Conservation (phyloP, 164 flowering plant species). For the Tetrastigma voinierianum region DNA sequence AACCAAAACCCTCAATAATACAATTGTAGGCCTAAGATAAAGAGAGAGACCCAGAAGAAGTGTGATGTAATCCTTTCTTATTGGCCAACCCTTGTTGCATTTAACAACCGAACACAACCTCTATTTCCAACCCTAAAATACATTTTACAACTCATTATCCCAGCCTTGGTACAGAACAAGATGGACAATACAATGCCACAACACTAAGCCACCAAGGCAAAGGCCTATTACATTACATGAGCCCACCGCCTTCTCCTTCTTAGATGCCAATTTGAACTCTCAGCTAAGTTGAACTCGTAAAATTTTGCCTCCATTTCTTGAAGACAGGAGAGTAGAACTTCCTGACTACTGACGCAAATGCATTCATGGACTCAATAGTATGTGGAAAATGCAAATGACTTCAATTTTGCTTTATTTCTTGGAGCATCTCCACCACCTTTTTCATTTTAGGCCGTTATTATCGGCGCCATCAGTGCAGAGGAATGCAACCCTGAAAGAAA, state of each 20-base stretch:
- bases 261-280: neutral
- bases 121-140: constrained; percentile 5
- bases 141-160: constrained; percentile 2
- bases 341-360: neutral
- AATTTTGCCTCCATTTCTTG: neutral
- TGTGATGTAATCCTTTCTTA: neutral
- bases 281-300: neutral
- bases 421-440: constrained; percentile 91
- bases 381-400: neutral
- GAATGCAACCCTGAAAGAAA: constrained; percentile 83
- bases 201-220: neutral
- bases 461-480: constrained; percentile 90
- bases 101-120: neutral
- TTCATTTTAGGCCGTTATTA: constrained; percentile 94
- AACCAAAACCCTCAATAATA: neutral
- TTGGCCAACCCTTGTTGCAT: neutral
- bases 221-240: neutral
- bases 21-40: neutral
- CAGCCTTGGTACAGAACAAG: constrained; percentile 5
- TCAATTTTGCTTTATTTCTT: constrained; percentile 59
- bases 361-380: neutral
- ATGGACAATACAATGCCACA: constrained; percentile 2
- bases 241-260: constrained; percentile 1
- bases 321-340: constrained; percentile 1
- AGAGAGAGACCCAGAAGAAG: neutral